phyloP scores from a whole-genome alignment of 306 rosid genomes.

The Benincasa hispida region DNA sequence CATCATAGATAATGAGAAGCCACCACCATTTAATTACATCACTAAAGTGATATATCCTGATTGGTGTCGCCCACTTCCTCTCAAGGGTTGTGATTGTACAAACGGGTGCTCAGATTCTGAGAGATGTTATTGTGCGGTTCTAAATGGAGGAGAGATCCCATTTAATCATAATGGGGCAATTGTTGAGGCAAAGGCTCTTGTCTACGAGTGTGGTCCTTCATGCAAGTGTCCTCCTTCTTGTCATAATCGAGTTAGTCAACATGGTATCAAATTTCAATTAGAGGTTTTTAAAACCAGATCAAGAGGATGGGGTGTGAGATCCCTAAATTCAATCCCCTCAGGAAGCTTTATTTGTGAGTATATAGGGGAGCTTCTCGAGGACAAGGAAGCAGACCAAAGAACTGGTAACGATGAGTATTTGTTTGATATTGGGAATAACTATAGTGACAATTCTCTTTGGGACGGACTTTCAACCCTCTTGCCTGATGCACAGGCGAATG shows the following conservation, averaged over 20 bases:
- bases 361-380: conserved; percentile 84
- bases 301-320: conserved; percentile 97
- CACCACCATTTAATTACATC: conserved; percentile 60
- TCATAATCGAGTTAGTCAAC: conserved; percentile 70
- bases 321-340: conserved; percentile 75
- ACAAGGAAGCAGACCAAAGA: conserved; percentile 76
- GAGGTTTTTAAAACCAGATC: conserved; percentile 69
- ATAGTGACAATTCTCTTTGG: conserved; percentile 42
- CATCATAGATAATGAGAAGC: conserved; percentile 62
- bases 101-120: conserved; percentile 63
- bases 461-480: conserved; percentile 52
- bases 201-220: conserved; percentile 75
- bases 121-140: conserved; percentile 58
- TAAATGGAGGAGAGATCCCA: conserved; percentile 81
- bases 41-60: conserved; percentile 63
- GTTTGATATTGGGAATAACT: conserved; percentile 74
- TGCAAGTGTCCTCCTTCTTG: conserved; percentile 78
- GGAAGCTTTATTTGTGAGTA: conserved; percentile 91
- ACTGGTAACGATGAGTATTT: conserved; percentile 79
- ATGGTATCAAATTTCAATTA: conserved; percentile 65
- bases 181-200: conserved; percentile 74
- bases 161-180: conserved; percentile 68
- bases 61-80: conserved; percentile 40
- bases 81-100: conserved; percentile 54
- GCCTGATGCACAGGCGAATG: conserved; percentile 37